A percentile compares a stretch with the other conserved stretches of the same genome.
Conservation (phyloP, 768 basidiomycete species). For the Lyophyllum atratum region DNA sequence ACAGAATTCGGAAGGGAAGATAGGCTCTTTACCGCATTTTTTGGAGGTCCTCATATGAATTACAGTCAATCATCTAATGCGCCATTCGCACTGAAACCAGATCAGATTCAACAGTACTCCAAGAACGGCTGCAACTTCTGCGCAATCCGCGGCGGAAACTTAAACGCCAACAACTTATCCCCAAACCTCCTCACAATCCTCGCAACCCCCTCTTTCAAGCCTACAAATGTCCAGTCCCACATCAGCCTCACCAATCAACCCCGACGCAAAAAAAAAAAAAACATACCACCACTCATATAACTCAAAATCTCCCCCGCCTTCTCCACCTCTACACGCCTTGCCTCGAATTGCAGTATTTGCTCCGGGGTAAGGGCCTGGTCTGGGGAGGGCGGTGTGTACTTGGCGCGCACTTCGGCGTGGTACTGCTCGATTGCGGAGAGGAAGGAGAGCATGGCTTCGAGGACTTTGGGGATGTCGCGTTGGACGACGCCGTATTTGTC, state of each 20-base stretch:
- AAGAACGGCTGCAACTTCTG: slow-evolving; percentile 70
- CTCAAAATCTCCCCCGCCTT: slow-evolving; percentile 56
- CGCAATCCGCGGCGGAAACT: slow-evolving; percentile 70
- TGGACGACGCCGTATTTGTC: slow-evolving; percentile 86
- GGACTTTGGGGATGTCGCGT: slow-evolving; percentile 77
- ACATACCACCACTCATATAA: slow-evolving; percentile 61
- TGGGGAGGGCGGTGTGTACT: slow-evolving; percentile 37
- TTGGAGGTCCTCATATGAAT: too few relatives aligned
- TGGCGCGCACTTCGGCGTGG: slow-evolving; percentile 49
- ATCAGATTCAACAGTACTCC: slow-evolving; percentile 50
- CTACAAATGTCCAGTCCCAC: slow-evolving; percentile 34
- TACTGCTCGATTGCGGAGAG: slow-evolving; percentile 68
- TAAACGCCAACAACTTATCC: slow-evolving; percentile 73
- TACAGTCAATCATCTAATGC: too few relatives aligned
- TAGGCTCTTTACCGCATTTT: too few relatives aligned
- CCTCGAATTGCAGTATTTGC: slow-evolving; percentile 39
- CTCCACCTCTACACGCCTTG: slow-evolving; percentile 49
- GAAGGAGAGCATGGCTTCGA: slow-evolving; percentile 76
- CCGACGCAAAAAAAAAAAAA: not conserved
- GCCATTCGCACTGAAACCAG: too few relatives aligned
- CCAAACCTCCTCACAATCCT: slow-evolving; percentile 75
- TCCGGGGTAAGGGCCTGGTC: slow-evolving; percentile 33
- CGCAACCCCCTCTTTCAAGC: slow-evolving; percentile 65
- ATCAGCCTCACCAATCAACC: not conserved
- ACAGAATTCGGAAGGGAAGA: too few relatives aligned